These are phyloP conservation scores for Ailanthus altissimus DNA, from an alignment of 345 rosid species.

Conservation along the genomic window DNA sequence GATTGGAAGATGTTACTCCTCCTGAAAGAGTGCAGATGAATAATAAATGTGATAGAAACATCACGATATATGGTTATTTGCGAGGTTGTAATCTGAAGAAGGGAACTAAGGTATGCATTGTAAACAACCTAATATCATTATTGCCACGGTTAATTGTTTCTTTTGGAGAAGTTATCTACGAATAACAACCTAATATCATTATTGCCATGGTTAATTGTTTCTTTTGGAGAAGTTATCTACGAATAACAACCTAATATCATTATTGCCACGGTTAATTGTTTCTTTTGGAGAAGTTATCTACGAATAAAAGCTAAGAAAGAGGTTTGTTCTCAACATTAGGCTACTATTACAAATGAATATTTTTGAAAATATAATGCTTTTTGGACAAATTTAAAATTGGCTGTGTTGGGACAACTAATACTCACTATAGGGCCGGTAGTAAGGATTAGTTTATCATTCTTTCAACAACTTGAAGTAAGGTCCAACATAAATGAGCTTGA, in stretches of 20 bases:
- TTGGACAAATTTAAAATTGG: neutral
- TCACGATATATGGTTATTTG: conserved; percentile 85
- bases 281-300: too few species aligned
- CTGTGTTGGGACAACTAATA: neutral
- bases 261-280: too few species aligned
- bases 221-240: too few species aligned
- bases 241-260: too few species aligned
- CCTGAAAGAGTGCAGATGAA: conserved; percentile 66
- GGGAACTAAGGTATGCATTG: conserved; percentile 69
- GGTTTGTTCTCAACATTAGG: neutral
- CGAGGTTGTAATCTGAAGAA: conserved; percentile 94
- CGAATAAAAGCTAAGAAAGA: neutral
- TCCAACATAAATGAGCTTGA: neutral
- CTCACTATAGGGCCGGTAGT: neutral
- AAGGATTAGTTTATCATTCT: neutral
- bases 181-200: too few species aligned
- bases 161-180: too few species aligned
- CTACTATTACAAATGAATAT: neutral
- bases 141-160: too few species aligned
- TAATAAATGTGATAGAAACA: conserved; percentile 82
- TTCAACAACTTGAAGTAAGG: neutral
- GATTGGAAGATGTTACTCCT: conserved; percentile 94
- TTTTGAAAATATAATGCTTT: neutral
- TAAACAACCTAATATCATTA: conserved; percentile 15
- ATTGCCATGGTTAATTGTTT: too few species aligned